These are phyloP conservation scores for Fraxinus latifolia DNA, from an alignment of 305 asterid genomes.

Conservation along the genomic window DNA sequence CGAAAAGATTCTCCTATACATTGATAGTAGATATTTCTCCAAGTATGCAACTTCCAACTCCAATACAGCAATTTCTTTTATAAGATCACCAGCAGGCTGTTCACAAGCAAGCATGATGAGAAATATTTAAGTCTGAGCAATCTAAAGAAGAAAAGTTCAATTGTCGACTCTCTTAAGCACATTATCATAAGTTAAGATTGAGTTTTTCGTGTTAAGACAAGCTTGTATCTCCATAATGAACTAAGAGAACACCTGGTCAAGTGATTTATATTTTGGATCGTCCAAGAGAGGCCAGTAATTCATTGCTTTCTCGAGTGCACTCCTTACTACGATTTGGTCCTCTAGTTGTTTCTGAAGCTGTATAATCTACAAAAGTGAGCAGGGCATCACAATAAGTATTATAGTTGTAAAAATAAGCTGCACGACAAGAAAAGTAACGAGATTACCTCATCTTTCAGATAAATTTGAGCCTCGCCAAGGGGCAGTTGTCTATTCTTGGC, in stretches of 20 bases:
- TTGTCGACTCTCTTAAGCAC: background rate
- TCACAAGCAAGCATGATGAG: background rate
- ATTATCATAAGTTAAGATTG: background rate
- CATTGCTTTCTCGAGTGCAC: conserved; percentile 54
- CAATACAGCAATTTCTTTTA: conserved; percentile 62
- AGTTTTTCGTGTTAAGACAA: background rate
- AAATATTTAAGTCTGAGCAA: background rate
- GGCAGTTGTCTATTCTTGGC: conserved; percentile 51
- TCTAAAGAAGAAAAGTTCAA: background rate
- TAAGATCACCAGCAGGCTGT: conserved; percentile 76
- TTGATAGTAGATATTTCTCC: conserved; percentile 77
- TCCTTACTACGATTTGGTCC: conserved; percentile 43
- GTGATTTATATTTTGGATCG: conserved; percentile 44
- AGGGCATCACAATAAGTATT: background rate
- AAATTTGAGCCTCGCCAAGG: conserved; percentile 35
- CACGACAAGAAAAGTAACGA: background rate
- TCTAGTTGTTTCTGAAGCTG: conserved; percentile 60
- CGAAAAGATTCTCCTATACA: conserved; percentile 52
- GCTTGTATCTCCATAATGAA: background rate
- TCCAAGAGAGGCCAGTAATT: conserved; percentile 44
- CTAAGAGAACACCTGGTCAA: conserved; percentile 42
- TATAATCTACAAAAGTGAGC: conserved; percentile 39
- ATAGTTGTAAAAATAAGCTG: background rate
- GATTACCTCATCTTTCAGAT: conserved; percentile 57
- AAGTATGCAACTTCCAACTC: conserved; percentile 66